These are phyloP conservation scores for Pseudopyricularia javanii DNA, from an alignment of 2,329 filamentous ascomycete genomes.

Conservation along the genomic window DNA sequence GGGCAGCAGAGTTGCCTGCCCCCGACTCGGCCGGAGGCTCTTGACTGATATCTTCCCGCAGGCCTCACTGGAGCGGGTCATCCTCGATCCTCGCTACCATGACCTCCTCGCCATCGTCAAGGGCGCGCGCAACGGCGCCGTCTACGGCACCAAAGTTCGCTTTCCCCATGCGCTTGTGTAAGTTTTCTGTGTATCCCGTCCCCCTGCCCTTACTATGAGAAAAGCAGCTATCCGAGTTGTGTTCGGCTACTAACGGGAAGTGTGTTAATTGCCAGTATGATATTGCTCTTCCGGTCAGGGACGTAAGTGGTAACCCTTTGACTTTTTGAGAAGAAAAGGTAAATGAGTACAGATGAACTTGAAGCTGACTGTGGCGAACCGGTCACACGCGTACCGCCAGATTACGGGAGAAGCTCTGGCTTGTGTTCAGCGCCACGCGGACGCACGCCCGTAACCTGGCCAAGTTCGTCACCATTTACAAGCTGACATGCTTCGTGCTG, in stretches of 20 bases:
- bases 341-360: no score
- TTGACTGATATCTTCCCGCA: conserved; percentile 18
- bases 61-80: conserved; percentile 60
- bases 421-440: conserved; percentile 75
- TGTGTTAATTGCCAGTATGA: conserved; percentile 54
- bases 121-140: conserved; percentile 87
- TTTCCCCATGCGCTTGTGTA: conserved; percentile 92
- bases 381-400: conserved; percentile 14
- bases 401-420: conserved; percentile 61
- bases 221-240: background rate
- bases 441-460: conserved; percentile 88
- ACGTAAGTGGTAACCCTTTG: conserved; percentile 34
- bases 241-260: conserved; percentile 2
- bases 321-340: no score
- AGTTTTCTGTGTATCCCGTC: conserved; percentile 8
- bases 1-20: no score
- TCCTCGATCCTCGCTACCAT: conserved; percentile 75
- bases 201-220: background rate
- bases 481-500: conserved; percentile 64
- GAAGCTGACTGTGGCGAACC: background rate
- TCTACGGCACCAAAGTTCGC: conserved; percentile 94
- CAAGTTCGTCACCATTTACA: conserved; percentile 85
- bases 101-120: conserved; percentile 79
- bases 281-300: conserved; percentile 89
- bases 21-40: no score